These are phyloP conservation scores for Drechslerella coelobrocha DNA, from an alignment of 2,329 filamentous ascomycete genomes.

Conservation along the genomic window DNA sequence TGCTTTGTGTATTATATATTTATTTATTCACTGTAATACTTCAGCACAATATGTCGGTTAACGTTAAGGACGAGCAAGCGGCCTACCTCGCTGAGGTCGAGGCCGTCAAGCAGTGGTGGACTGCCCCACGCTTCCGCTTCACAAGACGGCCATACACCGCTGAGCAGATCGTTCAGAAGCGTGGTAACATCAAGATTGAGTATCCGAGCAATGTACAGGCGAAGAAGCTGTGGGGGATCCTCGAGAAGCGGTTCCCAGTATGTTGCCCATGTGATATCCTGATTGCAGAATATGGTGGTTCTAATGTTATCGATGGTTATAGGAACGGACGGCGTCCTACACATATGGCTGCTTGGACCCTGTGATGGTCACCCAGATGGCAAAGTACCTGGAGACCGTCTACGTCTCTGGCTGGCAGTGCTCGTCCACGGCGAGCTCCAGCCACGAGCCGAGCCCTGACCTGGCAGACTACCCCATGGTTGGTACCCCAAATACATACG, in stretches of 20 bases:
- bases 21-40: constrained; percentile 10
- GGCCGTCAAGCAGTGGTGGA: constrained; percentile 93
- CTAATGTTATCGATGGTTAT: not conserved
- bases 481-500: constrained; percentile 56
- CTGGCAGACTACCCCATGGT: constrained; percentile 96
- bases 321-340: constrained; percentile 69
- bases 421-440: constrained; percentile 91
- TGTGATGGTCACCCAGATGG: constrained; percentile 99
- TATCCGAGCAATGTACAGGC: constrained; percentile 87
- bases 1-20: no score
- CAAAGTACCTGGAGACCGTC: constrained; percentile 96
- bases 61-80: constrained; percentile 53
- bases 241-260: constrained; percentile 86
- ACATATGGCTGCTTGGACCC: constrained; percentile 98
- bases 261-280: no score
- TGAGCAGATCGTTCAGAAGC: constrained; percentile 95
- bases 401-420: constrained; percentile 99
- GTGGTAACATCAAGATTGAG: constrained; percentile 86
- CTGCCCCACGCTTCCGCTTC: constrained; percentile 85
- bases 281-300: no score
- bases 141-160: constrained; percentile 93
- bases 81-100: constrained; percentile 80
- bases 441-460: constrained; percentile 96
- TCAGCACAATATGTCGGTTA: constrained; percentile 37
- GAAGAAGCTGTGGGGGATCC: constrained; percentile 92